A percentile compares a stretch with the other conserved stretches of the same genome.
Evolutionary conservation across 1,139 yeast species (phyloP).

Genomic region (Geotrichum bryndzae): DNA sequence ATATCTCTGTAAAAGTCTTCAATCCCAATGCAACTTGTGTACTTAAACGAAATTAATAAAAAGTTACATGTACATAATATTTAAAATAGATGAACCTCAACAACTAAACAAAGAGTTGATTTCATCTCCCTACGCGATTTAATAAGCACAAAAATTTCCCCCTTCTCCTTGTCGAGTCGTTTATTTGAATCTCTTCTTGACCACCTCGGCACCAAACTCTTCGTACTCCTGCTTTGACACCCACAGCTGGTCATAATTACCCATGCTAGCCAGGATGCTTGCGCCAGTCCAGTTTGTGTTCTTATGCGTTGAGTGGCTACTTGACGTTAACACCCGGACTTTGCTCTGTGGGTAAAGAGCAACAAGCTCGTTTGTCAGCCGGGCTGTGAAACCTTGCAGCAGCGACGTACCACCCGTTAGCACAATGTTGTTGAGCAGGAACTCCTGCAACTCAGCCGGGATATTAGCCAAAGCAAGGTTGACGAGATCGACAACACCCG

Average conservation of each 20-base stretch:
- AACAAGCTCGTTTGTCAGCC: conserved; percentile 68
- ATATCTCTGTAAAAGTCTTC: background rate
- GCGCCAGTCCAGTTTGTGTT: conserved; percentile 95
- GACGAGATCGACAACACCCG: conserved; percentile 67
- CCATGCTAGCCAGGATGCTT: conserved; percentile 81
- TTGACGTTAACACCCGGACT: conserved; percentile 50
- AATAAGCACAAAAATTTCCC: too few species aligned
- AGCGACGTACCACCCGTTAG: conserved; percentile 84
- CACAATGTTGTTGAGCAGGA: conserved; percentile 82
- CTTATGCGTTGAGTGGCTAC: conserved; percentile 58
- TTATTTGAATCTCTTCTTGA: conserved; percentile 37
- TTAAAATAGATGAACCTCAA: background rate
- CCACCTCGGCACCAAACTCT: conserved; percentile 79
- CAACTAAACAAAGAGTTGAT: conserved; percentile 18
- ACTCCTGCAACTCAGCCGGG: conserved; percentile 65
- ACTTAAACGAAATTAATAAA: background rate
- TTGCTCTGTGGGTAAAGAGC: conserved; percentile 51
- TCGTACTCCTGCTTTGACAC: conserved; percentile 85
- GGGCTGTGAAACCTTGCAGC: conserved; percentile 75
- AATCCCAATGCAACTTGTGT: background rate
- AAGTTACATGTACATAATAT: background rate
- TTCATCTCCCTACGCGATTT: background rate
- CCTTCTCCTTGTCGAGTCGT: background rate
- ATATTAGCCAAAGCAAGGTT: conserved; percentile 43
- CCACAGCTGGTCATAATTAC: conserved; percentile 96